Evolutionary conservation across 768 basidiomycete species (phyloP), one percentile per base, ranked within the genome.

Genomic region (Rhizopogon rudus): DNA sequence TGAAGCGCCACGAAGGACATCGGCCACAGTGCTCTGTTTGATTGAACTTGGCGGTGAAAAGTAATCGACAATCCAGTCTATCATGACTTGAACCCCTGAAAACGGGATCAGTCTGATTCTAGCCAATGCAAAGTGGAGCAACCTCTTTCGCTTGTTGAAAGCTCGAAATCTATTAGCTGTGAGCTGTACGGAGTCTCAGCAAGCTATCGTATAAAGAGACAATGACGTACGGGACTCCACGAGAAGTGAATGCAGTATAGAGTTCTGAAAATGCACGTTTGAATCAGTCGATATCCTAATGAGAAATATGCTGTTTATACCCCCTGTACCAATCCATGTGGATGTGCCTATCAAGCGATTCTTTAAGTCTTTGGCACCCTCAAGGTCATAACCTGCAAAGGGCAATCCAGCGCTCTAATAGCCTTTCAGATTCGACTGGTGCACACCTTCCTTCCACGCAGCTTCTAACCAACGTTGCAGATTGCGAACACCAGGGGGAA

Each of bases 291-390:
- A 9, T 10, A 39, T 44, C 37, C 29, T 12, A 44, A 43, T n/a
- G 22, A 22, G 29, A 35, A 55, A 42, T 31, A n/a, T 17, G 14
- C 44, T 22, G 13, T 41, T 57, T 62, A 53, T 60, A 88, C 91
- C 91, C 66, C 80, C 80, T 9, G 91, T 88, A 16, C 93, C 93
- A 44, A 96, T 86, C 84, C 83, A 90, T 66, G 88, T 90, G 7
- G 63, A 74, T 2, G 84, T 87, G 1, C 77, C 83, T 14, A 78
- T 62, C 7, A 86, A 63, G 41, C 69, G 58, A 70, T 67, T 75
- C 25, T 80, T 76, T 8, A 93, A 72, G 41, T 92, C 71, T 50
- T 70, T 54, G 13, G 81, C 81, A 2, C 94, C 93, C 56, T 86
- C 79, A 20, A 65, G 63, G 65, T 97, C 93, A 61, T 82, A 94